These are phyloP conservation scores for Poa pratensis DNA, from an alignment of 176 grass and related monocot genomes.

Conservation along the genomic window DNA sequence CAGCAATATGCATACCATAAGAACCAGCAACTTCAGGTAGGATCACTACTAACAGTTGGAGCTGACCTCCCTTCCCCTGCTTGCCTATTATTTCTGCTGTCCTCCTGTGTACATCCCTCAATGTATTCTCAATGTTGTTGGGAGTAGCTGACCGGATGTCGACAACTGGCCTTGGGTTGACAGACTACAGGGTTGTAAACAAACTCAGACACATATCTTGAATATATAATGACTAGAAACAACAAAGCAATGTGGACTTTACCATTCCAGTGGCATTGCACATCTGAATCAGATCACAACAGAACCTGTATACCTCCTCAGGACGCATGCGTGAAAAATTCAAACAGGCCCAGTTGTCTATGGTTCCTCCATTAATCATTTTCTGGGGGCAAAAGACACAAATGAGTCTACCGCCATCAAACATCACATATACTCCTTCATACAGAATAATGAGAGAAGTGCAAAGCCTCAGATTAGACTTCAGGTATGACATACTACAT, in stretches of 20 bases:
- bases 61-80: conserved; percentile 24
- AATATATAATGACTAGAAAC: background rate
- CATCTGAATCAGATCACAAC: conserved; percentile 58
- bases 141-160: conserved; percentile 32
- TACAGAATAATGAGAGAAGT: background rate
- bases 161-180: conserved; percentile 55
- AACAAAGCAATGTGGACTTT: background rate
- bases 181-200: conserved; percentile 43
- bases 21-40: conserved; percentile 64
- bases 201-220: conserved; percentile 1
- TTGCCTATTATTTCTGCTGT: conserved; percentile 5
- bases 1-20: conserved; percentile 58
- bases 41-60: conserved; percentile 70
- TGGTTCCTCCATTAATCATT: conserved; percentile 74
- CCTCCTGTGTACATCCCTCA: conserved; percentile 57
- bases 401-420: background rate
- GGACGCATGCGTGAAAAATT: conserved; percentile 56
- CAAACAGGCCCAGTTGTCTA: conserved; percentile 73
- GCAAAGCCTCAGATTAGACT: background rate
- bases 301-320: conserved; percentile 61
- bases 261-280: conserved; percentile 81
- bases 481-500: no score
- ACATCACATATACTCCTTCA: background rate
- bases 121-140: conserved; percentile 48
- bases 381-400: conserved; percentile 41